Percentiles rank a stretch among this genome's conserved stretches.
These are phyloP conservation scores for Alternaria sp. DNA, from an alignment of 2,329 filamentous ascomycete genomes.

Conservation along the genomic window DNA sequence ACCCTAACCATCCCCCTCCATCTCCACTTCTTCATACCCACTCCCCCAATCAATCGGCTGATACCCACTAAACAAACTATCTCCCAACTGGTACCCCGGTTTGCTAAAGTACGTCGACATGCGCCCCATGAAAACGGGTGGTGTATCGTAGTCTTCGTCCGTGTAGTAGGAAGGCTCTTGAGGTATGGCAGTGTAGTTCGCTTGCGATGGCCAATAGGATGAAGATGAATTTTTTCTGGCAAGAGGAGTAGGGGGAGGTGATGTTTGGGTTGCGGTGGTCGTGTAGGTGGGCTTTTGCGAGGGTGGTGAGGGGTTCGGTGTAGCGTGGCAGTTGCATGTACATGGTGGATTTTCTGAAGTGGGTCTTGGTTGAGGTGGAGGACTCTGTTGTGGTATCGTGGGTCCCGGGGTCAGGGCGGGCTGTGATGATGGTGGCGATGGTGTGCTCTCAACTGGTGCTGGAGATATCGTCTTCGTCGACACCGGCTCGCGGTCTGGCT, in stretches of 20 bases:
- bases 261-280: slow-evolving; percentile 35
- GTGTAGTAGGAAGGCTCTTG: slow-evolving; percentile 8
- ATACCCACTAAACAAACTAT: slow-evolving; percentile 36
- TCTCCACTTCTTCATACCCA: not conserved
- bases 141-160: slow-evolving; percentile 16
- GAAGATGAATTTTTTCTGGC: slow-evolving; percentile 12
- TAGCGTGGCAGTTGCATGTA: slow-evolving; percentile 20
- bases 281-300: slow-evolving; percentile 17
- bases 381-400: not conserved
- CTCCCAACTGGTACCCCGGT: slow-evolving; percentile 42
- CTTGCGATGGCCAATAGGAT: slow-evolving; percentile 7
- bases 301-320: not conserved
- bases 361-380: not conserved
- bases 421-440: not conserved
- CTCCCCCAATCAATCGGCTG: slow-evolving; percentile 9
- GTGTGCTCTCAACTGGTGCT: not conserved
- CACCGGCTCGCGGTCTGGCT: not conserved
- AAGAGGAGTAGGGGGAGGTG: slow-evolving; percentile 15
- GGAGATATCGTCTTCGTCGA: not conserved
- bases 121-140: slow-evolving; percentile 38
- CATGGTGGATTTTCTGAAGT: slow-evolving; percentile 7
- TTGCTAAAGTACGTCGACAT: slow-evolving; percentile 43
- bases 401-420: too few relatives aligned
- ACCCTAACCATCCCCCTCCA: not conserved
- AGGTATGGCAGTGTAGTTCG: slow-evolving; percentile 13